These are phyloP conservation scores for Ocimum tenuiflorum DNA, from an alignment of 257 asterid genomes.

Conservation along the genomic window DNA sequence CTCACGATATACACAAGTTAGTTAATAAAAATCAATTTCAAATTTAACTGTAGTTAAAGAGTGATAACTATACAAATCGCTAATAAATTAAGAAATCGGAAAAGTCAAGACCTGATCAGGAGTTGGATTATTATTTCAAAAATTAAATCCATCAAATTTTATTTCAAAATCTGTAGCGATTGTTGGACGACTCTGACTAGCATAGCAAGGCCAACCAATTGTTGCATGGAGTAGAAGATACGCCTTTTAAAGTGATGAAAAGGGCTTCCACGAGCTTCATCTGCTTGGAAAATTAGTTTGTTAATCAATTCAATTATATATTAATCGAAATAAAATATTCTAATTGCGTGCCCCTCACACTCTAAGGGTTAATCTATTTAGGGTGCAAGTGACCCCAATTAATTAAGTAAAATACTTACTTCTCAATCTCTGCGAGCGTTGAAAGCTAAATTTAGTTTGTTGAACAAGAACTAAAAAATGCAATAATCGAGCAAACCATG, in stretches of 20 bases:
- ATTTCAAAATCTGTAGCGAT: too few relatives aligned
- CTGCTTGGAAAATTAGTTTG: not conserved
- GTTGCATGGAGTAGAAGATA: constrained; percentile 19
- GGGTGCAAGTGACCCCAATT: not conserved
- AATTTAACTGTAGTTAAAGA: too few relatives aligned
- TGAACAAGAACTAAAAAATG: not conserved
- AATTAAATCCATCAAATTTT: too few relatives aligned
- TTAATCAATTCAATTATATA: not conserved
- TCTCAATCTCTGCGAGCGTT: not conserved
- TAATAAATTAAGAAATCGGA: too few relatives aligned
- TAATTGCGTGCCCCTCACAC: not conserved
- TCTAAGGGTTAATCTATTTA: not conserved
- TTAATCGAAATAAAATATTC: not conserved
- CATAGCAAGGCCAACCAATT: not conserved
- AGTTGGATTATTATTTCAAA: too few relatives aligned
- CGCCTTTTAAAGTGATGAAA: not conserved
- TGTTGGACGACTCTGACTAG: not conserved
- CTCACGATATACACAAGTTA: too few relatives aligned
- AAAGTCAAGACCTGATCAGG: too few relatives aligned
- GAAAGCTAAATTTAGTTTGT: not conserved
- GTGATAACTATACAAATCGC: too few relatives aligned
- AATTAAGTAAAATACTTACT: not conserved
- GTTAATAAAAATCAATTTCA: too few relatives aligned
- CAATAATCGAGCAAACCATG: not conserved
- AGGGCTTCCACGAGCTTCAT: not conserved